Evolutionary conservation across 148 eudicot genomes (phyloP).

Genomic region (Vaccinium darrowii): DNA sequence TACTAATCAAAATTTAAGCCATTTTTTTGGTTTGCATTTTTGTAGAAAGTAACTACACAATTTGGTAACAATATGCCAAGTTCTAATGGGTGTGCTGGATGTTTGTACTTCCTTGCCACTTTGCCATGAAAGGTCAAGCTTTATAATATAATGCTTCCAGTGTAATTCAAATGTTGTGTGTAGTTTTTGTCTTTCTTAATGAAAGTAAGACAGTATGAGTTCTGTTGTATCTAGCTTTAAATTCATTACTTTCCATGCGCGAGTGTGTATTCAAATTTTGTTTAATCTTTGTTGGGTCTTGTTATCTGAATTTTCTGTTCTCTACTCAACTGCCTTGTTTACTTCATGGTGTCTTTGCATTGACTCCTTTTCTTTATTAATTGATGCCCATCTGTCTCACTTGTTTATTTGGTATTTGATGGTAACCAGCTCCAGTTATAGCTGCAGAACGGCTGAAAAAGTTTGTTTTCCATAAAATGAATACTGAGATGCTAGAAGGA

Average conservation of each 20-base stretch:
- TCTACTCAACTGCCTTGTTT: background rate
- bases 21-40: background rate
- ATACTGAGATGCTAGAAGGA: conserved; percentile 72
- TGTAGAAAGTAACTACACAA: background rate
- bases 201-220: background rate
- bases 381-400: background rate
- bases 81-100: background rate
- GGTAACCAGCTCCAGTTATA: conserved; percentile 63
- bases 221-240: background rate
- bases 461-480: conserved; percentile 70
- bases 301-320: background rate
- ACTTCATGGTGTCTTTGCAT: background rate
- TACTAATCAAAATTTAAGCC: background rate
- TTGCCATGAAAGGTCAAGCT: background rate
- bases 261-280: background rate
- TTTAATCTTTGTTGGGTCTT: background rate
- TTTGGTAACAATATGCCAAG: background rate
- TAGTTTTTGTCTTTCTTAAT: background rate
- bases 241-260: background rate
- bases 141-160: background rate
- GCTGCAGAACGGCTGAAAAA: conserved; percentile 74
- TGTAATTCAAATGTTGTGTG: background rate
- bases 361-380: background rate
- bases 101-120: background rate
- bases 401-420: conserved; percentile 2